Base-by-base conservation (phyloP, 2,329 filamentous ascomycete species). In the Oidium heveae region DNA sequence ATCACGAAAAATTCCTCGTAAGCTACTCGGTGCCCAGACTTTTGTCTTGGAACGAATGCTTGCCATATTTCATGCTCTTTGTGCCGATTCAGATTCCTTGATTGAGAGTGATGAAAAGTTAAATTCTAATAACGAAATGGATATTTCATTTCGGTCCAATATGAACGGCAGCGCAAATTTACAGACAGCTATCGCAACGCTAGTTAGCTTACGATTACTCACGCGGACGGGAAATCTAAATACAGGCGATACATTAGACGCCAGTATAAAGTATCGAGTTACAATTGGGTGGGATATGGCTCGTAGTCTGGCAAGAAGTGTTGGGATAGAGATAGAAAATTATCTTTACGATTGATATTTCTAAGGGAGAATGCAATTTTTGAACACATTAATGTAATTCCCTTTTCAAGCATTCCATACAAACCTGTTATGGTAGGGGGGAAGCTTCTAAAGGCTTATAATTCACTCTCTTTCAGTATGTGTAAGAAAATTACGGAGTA, bases 281-380 rank as follows among this genome's bases (percentile, higher is more conserved):
- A 85, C 84, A 60, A 79, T 85, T 56, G 78, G 80, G 0, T 88
- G 83, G 83, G 86, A 91, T 63, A 78, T 82, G 58, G 76, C 84
- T 7, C 71, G 80, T 57, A 74, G 73, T 3, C 68, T 91, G 58
- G 85, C 83, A 32, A 70, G 85, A 62, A 81, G 76, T 63, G 75
- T 91, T 53, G 81, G 82, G 2, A 73, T 91, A n/a, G 84, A 87
- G 65, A 73, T 87, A 13, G 79, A 84, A 58, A 84, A 89, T 64
- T 88, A 81, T 73, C 67, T 86, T 55, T 73, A 80, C 52, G 82
- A 85, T 58, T 85, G 57, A 52, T 3, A 39, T n/a, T 10, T 39
- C 16, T 39, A 39, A 28, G 24, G 24, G 3, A 28, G 6, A 28
- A 28, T 28, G 6, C 24, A 3, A 28, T 28, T 6, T 28, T 3